Base-by-base conservation (phyloP, 139 green algal genomes). In the Picochlorum sp. region DNA sequence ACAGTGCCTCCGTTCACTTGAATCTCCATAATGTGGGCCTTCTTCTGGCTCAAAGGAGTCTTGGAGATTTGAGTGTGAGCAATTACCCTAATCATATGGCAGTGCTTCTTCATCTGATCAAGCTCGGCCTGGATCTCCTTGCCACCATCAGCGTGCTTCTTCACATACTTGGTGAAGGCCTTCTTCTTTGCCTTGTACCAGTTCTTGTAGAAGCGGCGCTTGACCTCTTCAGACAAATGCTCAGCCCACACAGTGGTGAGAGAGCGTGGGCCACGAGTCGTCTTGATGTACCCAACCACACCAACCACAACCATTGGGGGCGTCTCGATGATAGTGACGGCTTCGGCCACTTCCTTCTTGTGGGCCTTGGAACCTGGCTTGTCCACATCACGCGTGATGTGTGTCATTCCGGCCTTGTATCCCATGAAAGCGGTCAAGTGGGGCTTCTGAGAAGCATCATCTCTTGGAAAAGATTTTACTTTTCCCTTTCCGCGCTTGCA, bases 141-240 rank as follows among this genome's bases (percentile, higher is more conserved):
- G 73, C 88, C 89, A 66, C 84, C 93, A 51, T 94, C 89, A 20
- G 73, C 62, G 77, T 95, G 95, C 80, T 96, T 96, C 81, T 93
- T 94, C 29, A 78, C 81, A 67, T 97, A 99, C 78, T 93, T 94
- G 75, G 76, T 89, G 85, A 99, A 99, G 16, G 91, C 93, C 81
- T 96, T 98, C 81, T 96, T 96, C 93, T 99, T 99, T 72, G 79
- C 78, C 85, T 95, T 95, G 85, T 85, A 92, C 70, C 83, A 97
- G 86, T 97, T 98, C 89, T 97, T 97, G 75, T 89, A 89, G 67
- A 86, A 90, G 74, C 72, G 75, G 65, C 92, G 81, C 64, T 65
- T 73, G 33, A 96, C 75, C 69, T 94, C 82, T 28, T 97, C 89
- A 73, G 65, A 82, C 50, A 99, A 79, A 75, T 99, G 93, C 84